phyloP scores from a whole-genome alignment of 306 rosid species.

The Purshia tridentata region DNA sequence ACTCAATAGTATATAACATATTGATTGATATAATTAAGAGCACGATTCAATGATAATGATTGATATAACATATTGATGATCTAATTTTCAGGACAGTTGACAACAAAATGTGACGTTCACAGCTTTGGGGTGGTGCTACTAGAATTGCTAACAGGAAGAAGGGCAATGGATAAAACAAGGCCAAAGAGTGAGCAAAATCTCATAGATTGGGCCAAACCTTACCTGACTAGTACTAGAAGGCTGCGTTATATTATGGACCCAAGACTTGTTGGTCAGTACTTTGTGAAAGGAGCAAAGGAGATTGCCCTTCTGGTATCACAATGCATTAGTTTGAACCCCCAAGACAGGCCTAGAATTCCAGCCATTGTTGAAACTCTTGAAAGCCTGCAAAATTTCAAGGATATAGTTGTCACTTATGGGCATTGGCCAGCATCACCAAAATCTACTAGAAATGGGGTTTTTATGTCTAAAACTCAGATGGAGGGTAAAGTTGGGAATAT shows the following conservation, averaged over 20 bases:
- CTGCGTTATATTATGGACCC: slow-evolving; percentile 72
- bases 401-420: slow-evolving; percentile 85
- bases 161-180: slow-evolving; percentile 74
- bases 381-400: slow-evolving; percentile 62
- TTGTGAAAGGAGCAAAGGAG: slow-evolving; percentile 80
- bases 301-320: slow-evolving; percentile 69
- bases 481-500: slow-evolving; percentile 44
- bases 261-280: slow-evolving; percentile 80
- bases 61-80: too few relatives aligned
- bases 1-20: too few relatives aligned
- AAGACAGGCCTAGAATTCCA: slow-evolving; percentile 85
- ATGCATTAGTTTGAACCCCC: slow-evolving; percentile 72
- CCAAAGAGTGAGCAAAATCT: slow-evolving; percentile 80
- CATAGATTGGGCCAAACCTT: slow-evolving; percentile 90
- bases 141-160: slow-evolving; percentile 79
- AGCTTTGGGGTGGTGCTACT: slow-evolving; percentile 89
- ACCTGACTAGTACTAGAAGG: slow-evolving; percentile 58
- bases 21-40: too few relatives aligned
- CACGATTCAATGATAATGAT: too few relatives aligned
- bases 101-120: slow-evolving; percentile 80
- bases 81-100: slow-evolving; percentile 67
- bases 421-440: slow-evolving; percentile 72
- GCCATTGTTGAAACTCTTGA: slow-evolving; percentile 75
- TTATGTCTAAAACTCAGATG: slow-evolving; percentile 43
- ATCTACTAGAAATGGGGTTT: slow-evolving; percentile 51